Evolutionary conservation across 2,329 filamentous ascomycete genomes (phyloP).

Genomic region (Trichoderma arundinaceum): DNA sequence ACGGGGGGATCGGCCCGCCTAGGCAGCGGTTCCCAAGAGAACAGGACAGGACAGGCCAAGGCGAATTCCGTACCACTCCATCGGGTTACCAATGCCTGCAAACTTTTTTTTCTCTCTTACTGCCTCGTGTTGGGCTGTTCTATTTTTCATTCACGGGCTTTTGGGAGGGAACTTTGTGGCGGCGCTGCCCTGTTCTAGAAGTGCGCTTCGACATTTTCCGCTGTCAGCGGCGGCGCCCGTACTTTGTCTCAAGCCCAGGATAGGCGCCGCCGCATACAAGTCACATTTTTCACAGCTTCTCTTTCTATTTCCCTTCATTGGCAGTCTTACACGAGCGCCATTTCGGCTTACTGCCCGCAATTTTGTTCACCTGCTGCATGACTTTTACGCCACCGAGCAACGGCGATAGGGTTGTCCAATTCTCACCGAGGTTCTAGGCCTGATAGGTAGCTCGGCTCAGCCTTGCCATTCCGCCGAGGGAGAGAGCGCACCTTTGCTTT

Average conservation of each 20-base stretch:
- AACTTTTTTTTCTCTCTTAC: background rate
- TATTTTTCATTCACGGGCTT: background rate
- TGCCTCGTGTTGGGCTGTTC: background rate
- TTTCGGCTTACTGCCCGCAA: conserved; percentile 1
- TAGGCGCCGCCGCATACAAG: background rate
- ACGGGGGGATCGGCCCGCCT: conserved; percentile 7
- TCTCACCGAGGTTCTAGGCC: conserved; percentile 15
- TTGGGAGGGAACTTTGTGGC: background rate
- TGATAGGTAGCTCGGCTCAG: conserved; percentile 19
- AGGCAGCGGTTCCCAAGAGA: conserved; percentile 10
- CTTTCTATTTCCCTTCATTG: background rate
- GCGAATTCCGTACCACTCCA: background rate
- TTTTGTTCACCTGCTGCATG: conserved; percentile 4
- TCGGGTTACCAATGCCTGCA: background rate
- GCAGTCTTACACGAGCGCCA: background rate
- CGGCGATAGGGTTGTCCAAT: background rate
- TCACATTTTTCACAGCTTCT: background rate
- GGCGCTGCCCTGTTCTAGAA: conserved; percentile 18
- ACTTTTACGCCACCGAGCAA: conserved; percentile 15
- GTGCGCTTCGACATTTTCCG: background rate
- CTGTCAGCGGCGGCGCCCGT: conserved; percentile 30
- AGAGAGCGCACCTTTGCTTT: no score
- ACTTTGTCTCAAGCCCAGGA: conserved; percentile 1
- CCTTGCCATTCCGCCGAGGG: background rate
- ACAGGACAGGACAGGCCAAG: conserved; percentile 4